Conservation (phyloP, 208 protist genomes). For the Trypanosoma scelopori region DNA sequence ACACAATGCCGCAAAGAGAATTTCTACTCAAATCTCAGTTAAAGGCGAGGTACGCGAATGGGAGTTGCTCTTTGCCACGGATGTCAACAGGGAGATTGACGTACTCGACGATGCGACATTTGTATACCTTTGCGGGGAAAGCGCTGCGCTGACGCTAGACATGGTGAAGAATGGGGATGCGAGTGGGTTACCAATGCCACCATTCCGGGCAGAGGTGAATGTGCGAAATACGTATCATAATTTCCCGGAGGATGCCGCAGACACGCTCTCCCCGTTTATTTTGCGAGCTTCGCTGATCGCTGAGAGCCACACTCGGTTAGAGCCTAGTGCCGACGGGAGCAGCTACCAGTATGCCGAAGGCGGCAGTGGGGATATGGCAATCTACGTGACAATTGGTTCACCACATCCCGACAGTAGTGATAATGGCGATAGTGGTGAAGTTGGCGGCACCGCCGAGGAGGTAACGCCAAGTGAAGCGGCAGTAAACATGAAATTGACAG, state of each 20-base stretch:
- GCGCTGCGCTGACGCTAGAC: slow-evolving; percentile 4
- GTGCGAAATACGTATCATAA: not conserved
- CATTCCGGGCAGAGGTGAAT: slow-evolving; percentile 5
- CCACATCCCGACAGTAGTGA: not conserved
- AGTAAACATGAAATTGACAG: slow-evolving; percentile 13
- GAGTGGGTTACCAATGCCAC: not conserved
- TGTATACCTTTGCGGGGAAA: slow-evolving; percentile 29
- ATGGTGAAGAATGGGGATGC: not conserved
- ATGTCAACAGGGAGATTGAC: slow-evolving; percentile 31
- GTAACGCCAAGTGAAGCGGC: not conserved
- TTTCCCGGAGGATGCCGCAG: not conserved
- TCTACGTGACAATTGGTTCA: slow-evolving; percentile 11
- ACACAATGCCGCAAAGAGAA: not conserved
- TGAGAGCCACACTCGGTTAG: slow-evolving; percentile 15
- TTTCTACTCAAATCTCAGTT: not conserved
- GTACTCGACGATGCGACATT: slow-evolving; percentile 35
- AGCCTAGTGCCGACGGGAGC: slow-evolving; percentile 13
- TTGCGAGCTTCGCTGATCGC: not conserved
- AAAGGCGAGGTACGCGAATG: slow-evolving; percentile 24
- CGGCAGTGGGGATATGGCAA: not conserved
- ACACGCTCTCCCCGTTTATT: slow-evolving; percentile 9
- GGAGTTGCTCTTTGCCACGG: slow-evolving; percentile 42
- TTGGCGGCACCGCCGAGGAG: not conserved
- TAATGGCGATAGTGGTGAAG: not conserved
- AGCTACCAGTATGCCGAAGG: slow-evolving; percentile 21